phyloP scores from a whole-genome alignment of 148 eudicot genomes.

The Pharnaceum exiguum region DNA sequence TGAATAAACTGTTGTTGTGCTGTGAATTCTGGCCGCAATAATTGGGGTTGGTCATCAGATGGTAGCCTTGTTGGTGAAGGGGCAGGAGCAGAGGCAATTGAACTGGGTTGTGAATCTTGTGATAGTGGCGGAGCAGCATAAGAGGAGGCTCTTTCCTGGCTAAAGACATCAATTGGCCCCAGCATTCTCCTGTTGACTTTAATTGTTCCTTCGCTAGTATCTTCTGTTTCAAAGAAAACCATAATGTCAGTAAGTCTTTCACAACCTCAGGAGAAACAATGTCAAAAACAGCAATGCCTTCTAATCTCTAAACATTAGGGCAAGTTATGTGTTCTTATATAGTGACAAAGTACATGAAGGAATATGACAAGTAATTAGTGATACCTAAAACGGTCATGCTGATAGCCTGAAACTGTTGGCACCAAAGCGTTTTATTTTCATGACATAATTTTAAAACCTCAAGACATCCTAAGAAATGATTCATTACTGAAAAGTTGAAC shows the following conservation, averaged over 20 bases:
- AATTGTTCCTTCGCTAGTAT: neutral
- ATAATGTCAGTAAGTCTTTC: neutral
- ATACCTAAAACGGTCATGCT: neutral
- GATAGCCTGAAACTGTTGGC: too few species aligned
- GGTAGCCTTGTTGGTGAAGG: conserved; percentile 1
- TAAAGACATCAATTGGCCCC: neutral
- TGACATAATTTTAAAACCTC: too few species aligned
- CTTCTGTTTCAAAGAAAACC: conserved; percentile 5
- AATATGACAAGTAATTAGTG: too few species aligned
- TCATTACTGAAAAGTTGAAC: too few species aligned
- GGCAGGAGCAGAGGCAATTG: neutral
- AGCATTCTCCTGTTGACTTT: conserved; percentile 18
- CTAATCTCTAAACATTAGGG: too few species aligned
- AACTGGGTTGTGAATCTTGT: neutral
- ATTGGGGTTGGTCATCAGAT: neutral
- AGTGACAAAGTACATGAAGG: too few species aligned
- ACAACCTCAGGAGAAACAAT: too few species aligned
- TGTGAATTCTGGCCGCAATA: neutral
- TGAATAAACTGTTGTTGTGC: neutral
- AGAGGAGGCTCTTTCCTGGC: neutral
- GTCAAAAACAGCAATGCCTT: too few species aligned
- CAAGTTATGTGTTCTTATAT: too few species aligned
- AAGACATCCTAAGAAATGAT: too few species aligned
- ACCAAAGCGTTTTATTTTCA: too few species aligned
- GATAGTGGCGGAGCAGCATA: neutral